phyloP scores from a whole-genome alignment of 805 yeast species.

The Millerozyma acaciae region DNA sequence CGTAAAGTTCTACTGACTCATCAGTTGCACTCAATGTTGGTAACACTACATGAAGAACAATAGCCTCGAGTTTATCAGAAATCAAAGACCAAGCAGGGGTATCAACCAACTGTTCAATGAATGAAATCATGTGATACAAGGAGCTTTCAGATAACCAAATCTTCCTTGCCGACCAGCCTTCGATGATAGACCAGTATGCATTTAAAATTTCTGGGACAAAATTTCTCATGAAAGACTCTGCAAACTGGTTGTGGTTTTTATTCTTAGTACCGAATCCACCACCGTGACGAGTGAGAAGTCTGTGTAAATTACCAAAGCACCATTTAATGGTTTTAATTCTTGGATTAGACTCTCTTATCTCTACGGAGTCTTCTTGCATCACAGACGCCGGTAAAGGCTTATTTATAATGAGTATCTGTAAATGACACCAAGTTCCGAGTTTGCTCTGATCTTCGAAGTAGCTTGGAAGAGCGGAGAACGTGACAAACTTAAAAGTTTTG shows the following conservation, averaged over 20 bases:
- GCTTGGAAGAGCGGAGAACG: constrained; percentile 34
- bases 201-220: constrained; percentile 42
- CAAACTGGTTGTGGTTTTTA: constrained; percentile 25
- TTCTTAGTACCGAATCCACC: constrained; percentile 38
- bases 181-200: constrained; percentile 42
- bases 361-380: constrained; percentile 27
- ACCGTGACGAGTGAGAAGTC: constrained; percentile 41
- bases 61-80: constrained; percentile 37
- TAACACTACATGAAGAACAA: constrained; percentile 35
- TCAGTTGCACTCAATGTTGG: constrained; percentile 39
- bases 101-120: constrained; percentile 39
- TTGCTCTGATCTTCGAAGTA: constrained; percentile 33
- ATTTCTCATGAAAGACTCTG: constrained; percentile 25
- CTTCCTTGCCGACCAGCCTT: constrained; percentile 35
- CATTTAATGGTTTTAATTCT: constrained; percentile 41
- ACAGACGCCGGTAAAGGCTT: constrained; percentile 35
- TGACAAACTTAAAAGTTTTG: constrained; percentile 39
- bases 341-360: constrained; percentile 36
- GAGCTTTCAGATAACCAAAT: constrained; percentile 40
- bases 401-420: constrained; percentile 35
- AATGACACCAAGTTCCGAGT: constrained; percentile 40
- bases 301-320: constrained; percentile 42
- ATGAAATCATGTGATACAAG: constrained; percentile 40
- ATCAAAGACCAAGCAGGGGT: constrained; percentile 37
- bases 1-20: constrained; percentile 39